These are phyloP conservation scores for Chlorella ohadii DNA, from an alignment of 139 green algal genomes.

Conservation along the genomic window DNA sequence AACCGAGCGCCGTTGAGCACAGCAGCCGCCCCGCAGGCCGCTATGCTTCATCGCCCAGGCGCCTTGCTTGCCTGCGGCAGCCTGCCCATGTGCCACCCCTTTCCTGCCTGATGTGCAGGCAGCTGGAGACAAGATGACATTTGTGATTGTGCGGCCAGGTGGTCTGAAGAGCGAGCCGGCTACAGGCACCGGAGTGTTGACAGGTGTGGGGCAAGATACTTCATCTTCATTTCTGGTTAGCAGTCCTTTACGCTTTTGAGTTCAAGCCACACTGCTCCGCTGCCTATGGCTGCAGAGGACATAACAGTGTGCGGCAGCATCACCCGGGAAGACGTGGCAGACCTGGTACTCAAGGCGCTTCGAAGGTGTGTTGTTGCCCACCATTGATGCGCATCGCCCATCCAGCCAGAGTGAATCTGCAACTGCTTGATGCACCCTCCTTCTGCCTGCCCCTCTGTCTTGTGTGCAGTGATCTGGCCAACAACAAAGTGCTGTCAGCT, in stretches of 20 bases:
- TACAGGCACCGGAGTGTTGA: slow-evolving; percentile 88
- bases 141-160: slow-evolving; percentile 93
- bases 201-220: slow-evolving; percentile 17
- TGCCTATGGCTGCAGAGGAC: slow-evolving; percentile 59
- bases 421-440: background rate
- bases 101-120: slow-evolving; percentile 8
- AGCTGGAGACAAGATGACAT: slow-evolving; percentile 70
- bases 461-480: slow-evolving; percentile 66
- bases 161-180: slow-evolving; percentile 89
- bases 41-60: too few species aligned
- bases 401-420: too few species aligned
- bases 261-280: background rate
- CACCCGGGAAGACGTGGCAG: slow-evolving; percentile 87
- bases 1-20: too few species aligned
- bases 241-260: too few species aligned
- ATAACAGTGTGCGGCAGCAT: slow-evolving; percentile 82
- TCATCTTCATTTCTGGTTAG: too few species aligned
- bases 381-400: too few species aligned
- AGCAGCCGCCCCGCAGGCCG: too few species aligned
- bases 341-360: slow-evolving; percentile 81
- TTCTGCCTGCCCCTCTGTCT: background rate
- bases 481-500: slow-evolving; percentile 78
- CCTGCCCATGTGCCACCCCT: background rate
- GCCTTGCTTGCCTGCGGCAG: too few species aligned
- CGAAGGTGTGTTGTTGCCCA: background rate